Evolutionary conservation across 148 eudicot genomes (phyloP).

Genomic region (Cornus suecica): DNA sequence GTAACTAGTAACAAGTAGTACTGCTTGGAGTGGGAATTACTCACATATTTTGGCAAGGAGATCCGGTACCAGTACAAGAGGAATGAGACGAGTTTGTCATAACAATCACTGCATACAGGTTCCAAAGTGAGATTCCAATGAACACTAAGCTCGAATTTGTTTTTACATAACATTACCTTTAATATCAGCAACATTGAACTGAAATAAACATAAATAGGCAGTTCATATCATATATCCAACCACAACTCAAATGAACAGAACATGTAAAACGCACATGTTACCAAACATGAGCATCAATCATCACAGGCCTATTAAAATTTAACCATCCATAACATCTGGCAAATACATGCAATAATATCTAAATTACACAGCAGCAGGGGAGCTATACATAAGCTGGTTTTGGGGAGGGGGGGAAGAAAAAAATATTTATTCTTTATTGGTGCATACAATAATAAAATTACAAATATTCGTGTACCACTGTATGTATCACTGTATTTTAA

Average conservation of each 20-base stretch:
- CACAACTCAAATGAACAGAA: neutral
- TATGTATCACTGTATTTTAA: too few relatives aligned
- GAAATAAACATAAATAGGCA: neutral
- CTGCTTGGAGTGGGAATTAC: conserved; percentile 22
- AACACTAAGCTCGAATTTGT: neutral
- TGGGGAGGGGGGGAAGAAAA: too few relatives aligned
- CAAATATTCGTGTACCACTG: too few relatives aligned
- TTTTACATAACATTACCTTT: neutral
- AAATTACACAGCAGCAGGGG: too few relatives aligned
- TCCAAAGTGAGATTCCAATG: neutral
- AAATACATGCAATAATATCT: too few relatives aligned
- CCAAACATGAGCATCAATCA: neutral
- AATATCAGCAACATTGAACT: neutral
- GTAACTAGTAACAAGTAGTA: neutral
- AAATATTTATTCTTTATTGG: too few relatives aligned
- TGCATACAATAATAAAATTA: too few relatives aligned
- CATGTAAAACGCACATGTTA: neutral
- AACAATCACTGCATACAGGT: conserved; percentile 68
- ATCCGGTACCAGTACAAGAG: conserved; percentile 92
- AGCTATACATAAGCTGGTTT: too few relatives aligned
- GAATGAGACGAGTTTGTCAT: conserved; percentile 71
- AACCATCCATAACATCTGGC: too few relatives aligned
- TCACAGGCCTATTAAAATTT: too few relatives aligned
- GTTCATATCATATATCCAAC: neutral
- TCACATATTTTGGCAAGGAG: conserved; percentile 63